A percentile compares a stretch with the other conserved stretches of the same genome.
These are phyloP conservation scores for Globisporangium alternatum DNA, from an alignment of 352 stramenopile species.

Conservation along the genomic window DNA sequence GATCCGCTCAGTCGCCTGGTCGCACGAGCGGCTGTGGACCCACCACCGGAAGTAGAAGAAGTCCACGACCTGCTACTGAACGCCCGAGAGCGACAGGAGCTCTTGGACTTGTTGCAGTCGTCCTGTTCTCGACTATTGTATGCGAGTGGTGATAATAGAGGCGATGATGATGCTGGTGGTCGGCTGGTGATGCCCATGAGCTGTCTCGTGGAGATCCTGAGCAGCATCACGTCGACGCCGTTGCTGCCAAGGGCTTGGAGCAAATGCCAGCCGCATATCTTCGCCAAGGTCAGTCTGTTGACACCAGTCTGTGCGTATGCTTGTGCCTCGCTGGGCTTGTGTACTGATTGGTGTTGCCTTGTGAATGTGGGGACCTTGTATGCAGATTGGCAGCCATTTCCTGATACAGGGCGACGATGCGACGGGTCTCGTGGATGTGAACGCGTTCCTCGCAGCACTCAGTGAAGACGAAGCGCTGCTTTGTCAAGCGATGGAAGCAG, in stretches of 20 bases:
- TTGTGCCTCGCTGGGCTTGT: not conserved
- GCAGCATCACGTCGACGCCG: conserved; percentile 26
- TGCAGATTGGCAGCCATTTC: conserved; percentile 39
- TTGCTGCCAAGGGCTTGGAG: conserved; percentile 43
- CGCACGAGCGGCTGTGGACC: conserved; percentile 22
- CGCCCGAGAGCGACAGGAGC: conserved; percentile 27
- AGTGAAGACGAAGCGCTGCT: conserved; percentile 26
- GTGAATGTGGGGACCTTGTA: not conserved
- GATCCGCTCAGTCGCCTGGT: conserved; percentile 38
- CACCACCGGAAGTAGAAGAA: conserved; percentile 41
- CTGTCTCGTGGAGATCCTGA: conserved; percentile 34
- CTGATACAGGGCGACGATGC: conserved; percentile 6
- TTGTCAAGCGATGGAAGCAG: not conserved
- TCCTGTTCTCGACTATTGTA: not conserved
- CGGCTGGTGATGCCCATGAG: conserved; percentile 21
- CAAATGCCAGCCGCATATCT: conserved; percentile 30
- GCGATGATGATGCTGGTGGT: conserved; percentile 1
- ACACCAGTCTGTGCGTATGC: not conserved
- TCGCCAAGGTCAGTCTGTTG: conserved; percentile 38
- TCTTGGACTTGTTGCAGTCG: conserved; percentile 23
- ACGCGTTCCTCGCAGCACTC: conserved; percentile 34
- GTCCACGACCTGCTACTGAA: conserved; percentile 46
- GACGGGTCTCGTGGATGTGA: conserved; percentile 33
- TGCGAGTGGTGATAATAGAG: conserved; percentile 15
- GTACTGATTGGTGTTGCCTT: not conserved